Evolutionary conservation across 305 asterid genomes (phyloP), one percentile per base, ranked within the genome.

Genomic region (Stenogyne calaminthoides): DNA sequence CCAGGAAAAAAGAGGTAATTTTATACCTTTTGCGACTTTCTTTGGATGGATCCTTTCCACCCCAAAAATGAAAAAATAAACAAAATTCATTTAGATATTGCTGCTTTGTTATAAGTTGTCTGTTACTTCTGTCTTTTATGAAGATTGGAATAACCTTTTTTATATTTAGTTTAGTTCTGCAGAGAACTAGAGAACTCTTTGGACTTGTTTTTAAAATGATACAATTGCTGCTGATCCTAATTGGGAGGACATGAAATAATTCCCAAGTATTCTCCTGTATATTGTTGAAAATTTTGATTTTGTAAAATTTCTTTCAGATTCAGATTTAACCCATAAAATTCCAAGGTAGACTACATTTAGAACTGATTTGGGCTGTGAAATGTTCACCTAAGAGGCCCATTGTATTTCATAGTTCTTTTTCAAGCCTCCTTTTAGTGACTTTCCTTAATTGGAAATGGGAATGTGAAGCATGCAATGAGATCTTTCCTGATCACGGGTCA

Each of bases 1-100:
- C 80, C 78, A 85, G 97, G 83, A 88, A 87, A 87, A 82, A 85
- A 29, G 99, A 92, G 96, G 98, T 90, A 51, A 51, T 46, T 66
- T 58, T 69, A 8, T 40, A 56, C 37, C 54, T 22, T 70, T 73
- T 36, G 66, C 8, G 54, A 27, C 62, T 73, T 67, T 69, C 65
- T 8, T 67, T 76, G 79, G 75, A 67, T 73, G 67, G 58, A 61
- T 64, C 36, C 58, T 22, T 70, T 75, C 46, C 61, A 65, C 64
- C 40, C n/a, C 19, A 15, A 51, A 67, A 64, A 16, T 19, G 9
- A 27, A 42, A 9, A n/a, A 39, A 62, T 27, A 18, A 68, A 20
- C 51, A 54, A 40, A 39, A 61, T 57, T 73, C 61, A 46, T 66
- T n/a, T 60, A 25, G 65, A 39, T 27, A 44, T 55, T 78, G 12